A percentile compares a stretch with the other conserved stretches of the same genome.
These are phyloP conservation scores for Amanita thiersii DNA, from an alignment of 768 basidiomycete genomes.

Conservation along the genomic window DNA sequence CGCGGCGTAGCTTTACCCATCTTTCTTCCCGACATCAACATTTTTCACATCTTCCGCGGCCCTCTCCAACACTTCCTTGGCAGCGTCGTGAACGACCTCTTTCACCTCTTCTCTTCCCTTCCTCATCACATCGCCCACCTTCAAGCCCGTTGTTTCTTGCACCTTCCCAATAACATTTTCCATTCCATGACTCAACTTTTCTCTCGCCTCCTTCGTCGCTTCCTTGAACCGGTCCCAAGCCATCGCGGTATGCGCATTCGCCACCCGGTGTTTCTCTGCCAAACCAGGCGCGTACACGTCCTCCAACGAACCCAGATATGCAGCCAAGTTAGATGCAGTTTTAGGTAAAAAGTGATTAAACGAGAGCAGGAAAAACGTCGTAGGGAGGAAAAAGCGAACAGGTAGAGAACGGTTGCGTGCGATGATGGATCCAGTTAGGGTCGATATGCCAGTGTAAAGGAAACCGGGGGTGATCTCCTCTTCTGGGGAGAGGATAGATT, in stretches of 20 bases:
- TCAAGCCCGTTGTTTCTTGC: conserved; percentile 68
- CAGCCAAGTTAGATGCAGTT: conserved; percentile 61
- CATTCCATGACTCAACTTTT: conserved; percentile 34
- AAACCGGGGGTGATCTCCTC: conserved; percentile 85
- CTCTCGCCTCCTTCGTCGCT: conserved; percentile 36
- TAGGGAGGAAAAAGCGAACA: conserved; percentile 68
- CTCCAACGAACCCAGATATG: conserved; percentile 64
- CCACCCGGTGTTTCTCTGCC: conserved; percentile 59
- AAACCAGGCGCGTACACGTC: conserved; percentile 59
- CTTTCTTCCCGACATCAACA: too few relatives aligned
- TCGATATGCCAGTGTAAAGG: conserved; percentile 84
- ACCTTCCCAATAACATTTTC: conserved; percentile 41
- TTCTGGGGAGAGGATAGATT: conserved; percentile 69
- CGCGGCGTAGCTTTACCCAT: too few relatives aligned
- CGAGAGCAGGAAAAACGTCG: conserved; percentile 60
- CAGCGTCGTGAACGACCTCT: conserved; percentile 15
- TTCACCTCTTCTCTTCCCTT: conserved; percentile 20
- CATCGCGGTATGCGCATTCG: conserved; percentile 53
- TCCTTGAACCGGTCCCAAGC: conserved; percentile 50
- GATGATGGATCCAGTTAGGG: conserved; percentile 82
- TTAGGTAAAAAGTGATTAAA: conserved; percentile 82
- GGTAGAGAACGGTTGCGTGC: conserved; percentile 69
- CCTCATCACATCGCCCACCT: conserved; percentile 52
- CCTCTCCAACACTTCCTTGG: conserved; percentile 20
- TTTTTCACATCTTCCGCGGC: conserved; percentile 14